These are phyloP conservation scores for Ogataea corticis DNA, from an alignment of 805 yeast genomes.

Conservation along the genomic window DNA sequence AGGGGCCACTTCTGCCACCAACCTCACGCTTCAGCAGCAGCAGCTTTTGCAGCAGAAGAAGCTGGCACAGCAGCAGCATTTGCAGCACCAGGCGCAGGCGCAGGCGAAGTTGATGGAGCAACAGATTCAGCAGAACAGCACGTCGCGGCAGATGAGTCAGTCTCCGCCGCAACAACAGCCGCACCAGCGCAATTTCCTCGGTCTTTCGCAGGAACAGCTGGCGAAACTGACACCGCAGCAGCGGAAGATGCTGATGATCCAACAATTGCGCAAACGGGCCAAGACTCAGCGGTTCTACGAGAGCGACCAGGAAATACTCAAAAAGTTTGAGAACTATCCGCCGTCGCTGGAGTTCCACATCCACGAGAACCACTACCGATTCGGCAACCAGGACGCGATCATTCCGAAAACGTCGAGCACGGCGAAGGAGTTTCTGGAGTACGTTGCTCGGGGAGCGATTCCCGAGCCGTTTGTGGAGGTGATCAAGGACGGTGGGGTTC, in stretches of 20 bases:
- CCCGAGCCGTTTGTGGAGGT: conserved; percentile 91
- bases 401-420: conserved; percentile 79
- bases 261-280: conserved; percentile 43
- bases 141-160: conserved; percentile 20
- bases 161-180: conserved; percentile 5
- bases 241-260: conserved; percentile 43
- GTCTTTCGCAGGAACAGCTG: conserved; percentile 32
- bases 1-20: not conserved
- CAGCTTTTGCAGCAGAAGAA: conserved; percentile 4
- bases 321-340: conserved; percentile 73
- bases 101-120: conserved; percentile 14
- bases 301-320: conserved; percentile 68
- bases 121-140: conserved; percentile 23
- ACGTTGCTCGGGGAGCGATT: conserved; percentile 76
- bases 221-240: conserved; percentile 40
- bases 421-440: conserved; percentile 75
- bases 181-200: conserved; percentile 25
- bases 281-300: conserved; percentile 62
- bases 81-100: conserved; percentile 11
- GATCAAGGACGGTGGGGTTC: conserved; percentile 79
- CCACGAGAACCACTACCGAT: conserved; percentile 86
- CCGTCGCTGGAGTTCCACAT: conserved; percentile 88
- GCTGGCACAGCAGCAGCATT: conserved; percentile 5
- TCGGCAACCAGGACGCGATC: conserved; percentile 85
- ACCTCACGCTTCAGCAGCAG: not conserved